Evolutionary conservation across 2,329 filamentous ascomycete genomes (phyloP).

Genomic region (Claviceps capensis): DNA sequence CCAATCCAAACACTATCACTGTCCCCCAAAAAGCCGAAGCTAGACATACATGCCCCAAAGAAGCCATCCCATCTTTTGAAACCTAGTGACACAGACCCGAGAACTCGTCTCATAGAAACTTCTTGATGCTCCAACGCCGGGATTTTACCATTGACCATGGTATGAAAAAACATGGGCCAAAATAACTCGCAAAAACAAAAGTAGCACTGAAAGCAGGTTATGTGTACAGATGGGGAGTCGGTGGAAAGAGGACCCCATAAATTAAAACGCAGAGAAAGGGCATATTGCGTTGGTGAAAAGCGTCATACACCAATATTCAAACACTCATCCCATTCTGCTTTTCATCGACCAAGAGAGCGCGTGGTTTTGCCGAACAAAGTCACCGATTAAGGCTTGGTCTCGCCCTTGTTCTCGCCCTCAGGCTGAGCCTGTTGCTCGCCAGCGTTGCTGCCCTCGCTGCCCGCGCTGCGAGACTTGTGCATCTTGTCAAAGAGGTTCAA

Average conservation of each 20-base stretch:
- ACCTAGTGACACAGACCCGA: conserved; percentile 28
- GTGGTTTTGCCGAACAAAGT: conserved; percentile 1
- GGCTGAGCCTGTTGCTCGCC: conserved; percentile 35
- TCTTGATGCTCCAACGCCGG: conserved; percentile 40
- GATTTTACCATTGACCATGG: conserved; percentile 28
- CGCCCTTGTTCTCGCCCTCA: conserved; percentile 66
- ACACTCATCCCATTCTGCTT: conserved; percentile 9
- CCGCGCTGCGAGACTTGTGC: conserved; percentile 81
- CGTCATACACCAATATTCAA: conserved; percentile 17
- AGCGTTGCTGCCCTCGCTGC: conserved; percentile 27
- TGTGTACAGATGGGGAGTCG: conserved; percentile 29
- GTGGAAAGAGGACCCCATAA: conserved; percentile 16
- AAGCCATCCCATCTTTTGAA: conserved; percentile 26
- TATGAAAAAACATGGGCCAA: conserved; percentile 33
- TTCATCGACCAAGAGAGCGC: not conserved
- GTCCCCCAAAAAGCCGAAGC: conserved; percentile 15
- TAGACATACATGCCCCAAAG: conserved; percentile 8
- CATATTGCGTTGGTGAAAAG: conserved; percentile 4
- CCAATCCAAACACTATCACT: conserved; percentile 25
- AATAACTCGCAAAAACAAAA: conserved; percentile 20
- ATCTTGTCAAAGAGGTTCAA: conserved; percentile 99
- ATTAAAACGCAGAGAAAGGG: conserved; percentile 17
- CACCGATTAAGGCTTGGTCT: conserved; percentile 49
- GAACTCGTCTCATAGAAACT: conserved; percentile 25
- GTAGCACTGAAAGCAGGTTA: conserved; percentile 26